Percentiles rank a stretch among this genome's conserved stretches.
Conservation (phyloP, 305 asterid genomes). For the Fraxinus latifolia region DNA sequence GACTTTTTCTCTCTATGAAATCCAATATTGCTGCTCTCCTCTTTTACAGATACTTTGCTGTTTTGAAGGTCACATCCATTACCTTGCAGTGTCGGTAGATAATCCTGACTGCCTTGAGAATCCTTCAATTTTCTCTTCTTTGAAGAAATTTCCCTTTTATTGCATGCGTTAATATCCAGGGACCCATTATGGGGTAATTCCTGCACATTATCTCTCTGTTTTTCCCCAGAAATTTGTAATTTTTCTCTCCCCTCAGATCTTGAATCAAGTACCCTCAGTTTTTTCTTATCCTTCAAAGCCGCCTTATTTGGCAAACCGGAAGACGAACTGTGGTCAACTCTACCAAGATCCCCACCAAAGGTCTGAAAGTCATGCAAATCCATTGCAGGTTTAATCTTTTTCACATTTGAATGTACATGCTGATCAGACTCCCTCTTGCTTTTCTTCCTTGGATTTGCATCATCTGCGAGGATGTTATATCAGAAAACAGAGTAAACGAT, state of each 20-base stretch:
- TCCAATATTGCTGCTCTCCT: constrained; percentile 46
- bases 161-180: constrained; percentile 27
- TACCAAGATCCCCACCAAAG: constrained; percentile 33
- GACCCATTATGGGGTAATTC: constrained; percentile 38
- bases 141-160: constrained; percentile 31
- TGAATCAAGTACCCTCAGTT: constrained; percentile 35
- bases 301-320: constrained; percentile 34
- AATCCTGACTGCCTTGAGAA: constrained; percentile 31
- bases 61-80: constrained; percentile 37
- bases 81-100: constrained; percentile 26
- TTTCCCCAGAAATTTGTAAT: constrained; percentile 38
- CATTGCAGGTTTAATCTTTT: constrained; percentile 37
- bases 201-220: constrained; percentile 33
- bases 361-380: constrained; percentile 31
- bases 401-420: constrained; percentile 37
- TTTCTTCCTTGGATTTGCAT: constrained; percentile 48
- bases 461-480: constrained; percentile 52
- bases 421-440: constrained; percentile 45
- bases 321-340: constrained; percentile 27
- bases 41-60: constrained; percentile 35
- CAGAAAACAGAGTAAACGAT: constrained; percentile 27
- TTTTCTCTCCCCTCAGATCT: constrained; percentile 34
- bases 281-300: constrained; percentile 38
- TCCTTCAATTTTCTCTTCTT: constrained; percentile 63
- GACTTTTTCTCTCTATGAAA: constrained; percentile 50